Base-by-base conservation (phyloP, 441 rosid genomes). In the Jatropha podagrica region DNA sequence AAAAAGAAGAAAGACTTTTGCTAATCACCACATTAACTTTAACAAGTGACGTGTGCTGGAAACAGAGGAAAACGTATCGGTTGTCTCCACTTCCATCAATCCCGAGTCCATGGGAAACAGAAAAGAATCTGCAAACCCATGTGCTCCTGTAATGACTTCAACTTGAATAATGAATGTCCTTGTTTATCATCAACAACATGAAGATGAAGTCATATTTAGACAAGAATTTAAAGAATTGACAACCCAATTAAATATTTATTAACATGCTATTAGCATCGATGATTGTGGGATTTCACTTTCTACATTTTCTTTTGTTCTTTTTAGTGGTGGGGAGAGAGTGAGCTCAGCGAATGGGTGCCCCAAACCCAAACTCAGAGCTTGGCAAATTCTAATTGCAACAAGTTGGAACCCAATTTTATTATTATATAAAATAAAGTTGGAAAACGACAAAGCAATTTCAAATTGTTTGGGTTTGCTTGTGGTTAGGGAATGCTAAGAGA, bases 21-120 rank as follows among this genome's bases (percentile, higher is more conserved):
- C 32, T 4, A 18, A 6, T 73, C 59, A 23, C 63, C 54, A 65
- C 9, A 8, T 26, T 27, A 44, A 44, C 48, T 44, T 23, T 44
- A 40, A 15, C 42, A 44, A 59, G 66, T 65, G 42, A 41, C 14
- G 15, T 41, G 51, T 44, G 61, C 26, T 9, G 32, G 49, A 14
- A 49, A 72, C 23, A 13, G 41, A 62, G 27, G 4, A 18, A 42
- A 12, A 17, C 46, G 65, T 37, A 72, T 80, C 20, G 27, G 10
- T 86, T 46, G 64, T 77, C 32, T 68, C 78, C 79, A 74, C 72
- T 73, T 56, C 72, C 74, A 72, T 78, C 64, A 44, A 44, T 44
- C 79, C 81, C 78, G 72, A 67, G 44, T 74, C 72, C 78, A 68
- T 71, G 71, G 74, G 67, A 69, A 71, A 72, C 71, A 63, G 42